Conservation (phyloP, 352 stramenopile genomes). For the Paralagenidium karlingii region DNA sequence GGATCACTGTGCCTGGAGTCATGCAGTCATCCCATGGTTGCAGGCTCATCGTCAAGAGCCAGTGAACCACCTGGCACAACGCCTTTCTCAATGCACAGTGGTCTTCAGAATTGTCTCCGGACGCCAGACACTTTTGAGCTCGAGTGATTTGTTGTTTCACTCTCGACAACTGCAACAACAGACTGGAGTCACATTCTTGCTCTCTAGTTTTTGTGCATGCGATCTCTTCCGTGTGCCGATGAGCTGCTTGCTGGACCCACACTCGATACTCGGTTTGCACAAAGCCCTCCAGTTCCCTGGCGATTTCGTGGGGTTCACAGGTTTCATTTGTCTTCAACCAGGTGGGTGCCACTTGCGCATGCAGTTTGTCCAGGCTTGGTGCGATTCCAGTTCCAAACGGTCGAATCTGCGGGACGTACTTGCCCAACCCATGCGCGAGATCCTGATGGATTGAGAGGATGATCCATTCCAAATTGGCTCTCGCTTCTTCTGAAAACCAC, state of each 20-base stretch:
- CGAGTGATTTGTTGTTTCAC: not conserved
- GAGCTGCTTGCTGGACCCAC: too few species aligned
- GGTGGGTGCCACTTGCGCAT: conserved; percentile 17
- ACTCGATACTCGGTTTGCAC: too few species aligned
- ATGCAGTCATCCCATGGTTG: not conserved
- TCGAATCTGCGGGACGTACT: conserved; percentile 59
- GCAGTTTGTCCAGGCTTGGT: conserved; percentile 59
- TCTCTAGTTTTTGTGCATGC: too few species aligned
- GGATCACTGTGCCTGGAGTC: conserved; percentile 1
- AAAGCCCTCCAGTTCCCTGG: too few species aligned
- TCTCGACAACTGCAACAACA: not conserved
- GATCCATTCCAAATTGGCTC: conserved; percentile 60
- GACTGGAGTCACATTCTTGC: too few species aligned
- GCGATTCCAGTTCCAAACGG: conserved; percentile 38
- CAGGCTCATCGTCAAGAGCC: not conserved
- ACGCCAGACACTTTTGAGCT: not conserved
- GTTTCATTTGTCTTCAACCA: too few species aligned
- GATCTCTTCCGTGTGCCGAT: too few species aligned
- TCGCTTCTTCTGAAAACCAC: conserved; percentile 32
- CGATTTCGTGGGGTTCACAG: too few species aligned
- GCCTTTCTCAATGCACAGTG: not conserved
- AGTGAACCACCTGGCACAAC: not conserved
- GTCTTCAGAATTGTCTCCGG: not conserved
- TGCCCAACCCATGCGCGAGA: conserved; percentile 46
- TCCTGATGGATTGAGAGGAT: conserved; percentile 72